A percentile compares a stretch with the other conserved stretches of the same genome.
These are phyloP conservation scores for Colletotrichum echinochloae DNA, from an alignment of 2,329 filamentous ascomycete species.

Conservation along the genomic window DNA sequence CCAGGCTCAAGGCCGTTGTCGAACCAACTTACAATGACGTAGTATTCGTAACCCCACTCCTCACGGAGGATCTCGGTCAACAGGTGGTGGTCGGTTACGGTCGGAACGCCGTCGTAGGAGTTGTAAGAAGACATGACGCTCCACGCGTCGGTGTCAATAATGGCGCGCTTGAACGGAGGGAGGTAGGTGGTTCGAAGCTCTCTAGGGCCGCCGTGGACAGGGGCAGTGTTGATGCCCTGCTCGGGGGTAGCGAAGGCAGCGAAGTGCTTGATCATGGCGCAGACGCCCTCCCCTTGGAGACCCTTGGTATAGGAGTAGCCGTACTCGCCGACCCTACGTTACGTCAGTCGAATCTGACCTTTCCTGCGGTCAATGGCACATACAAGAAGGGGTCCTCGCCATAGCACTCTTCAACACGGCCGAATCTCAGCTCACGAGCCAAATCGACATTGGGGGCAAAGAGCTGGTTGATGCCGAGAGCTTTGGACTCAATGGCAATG, in stretches of 20 bases:
- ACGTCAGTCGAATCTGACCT: not conserved
- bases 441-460: slow-evolving; percentile 79
- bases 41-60: slow-evolving; percentile 81
- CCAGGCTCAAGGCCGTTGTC: not conserved
- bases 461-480: slow-evolving; percentile 78
- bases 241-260: slow-evolving; percentile 76
- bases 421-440: slow-evolving; percentile 77
- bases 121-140: slow-evolving; percentile 82
- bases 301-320: slow-evolving; percentile 69
- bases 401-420: slow-evolving; percentile 80
- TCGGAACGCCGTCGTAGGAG: slow-evolving; percentile 78
- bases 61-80: slow-evolving; percentile 76
- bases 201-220: slow-evolving; percentile 65
- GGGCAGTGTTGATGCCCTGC: slow-evolving; percentile 77
- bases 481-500: slow-evolving; percentile 74
- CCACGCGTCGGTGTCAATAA: slow-evolving; percentile 76
- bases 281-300: slow-evolving; percentile 73
- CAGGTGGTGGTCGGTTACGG: slow-evolving; percentile 73
- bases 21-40: slow-evolving; percentile 55
- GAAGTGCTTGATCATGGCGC: slow-evolving; percentile 81
- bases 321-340: slow-evolving; percentile 68
- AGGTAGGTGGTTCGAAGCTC: slow-evolving; percentile 68
- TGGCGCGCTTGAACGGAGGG: slow-evolving; percentile 74
- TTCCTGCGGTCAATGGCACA: slow-evolving; percentile 26
- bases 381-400: slow-evolving; percentile 75